phyloP scores from a whole-genome alignment of 1,284 basidiomycete species.

The Fomes fomentarius region DNA sequence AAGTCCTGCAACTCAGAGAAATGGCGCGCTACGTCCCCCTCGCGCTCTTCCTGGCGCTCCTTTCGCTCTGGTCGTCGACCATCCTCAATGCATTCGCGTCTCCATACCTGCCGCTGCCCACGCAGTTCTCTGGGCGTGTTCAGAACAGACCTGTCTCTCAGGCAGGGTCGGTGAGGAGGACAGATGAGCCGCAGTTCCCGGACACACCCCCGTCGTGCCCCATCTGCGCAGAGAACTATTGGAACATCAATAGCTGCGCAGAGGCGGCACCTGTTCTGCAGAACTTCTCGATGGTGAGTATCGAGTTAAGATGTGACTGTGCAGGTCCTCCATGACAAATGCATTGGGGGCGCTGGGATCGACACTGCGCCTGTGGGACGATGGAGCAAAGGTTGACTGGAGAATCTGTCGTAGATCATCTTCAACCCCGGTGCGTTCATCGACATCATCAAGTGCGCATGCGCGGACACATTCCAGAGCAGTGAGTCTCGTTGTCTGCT shows the following conservation, averaged over 20 bases:
- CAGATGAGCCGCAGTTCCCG: slow-evolving; percentile 49
- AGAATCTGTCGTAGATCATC: slow-evolving; percentile 46
- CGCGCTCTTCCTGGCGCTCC: slow-evolving; percentile 11
- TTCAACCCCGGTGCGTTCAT: slow-evolving; percentile 66
- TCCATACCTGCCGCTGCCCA: slow-evolving; percentile 13
- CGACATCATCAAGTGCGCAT: slow-evolving; percentile 68
- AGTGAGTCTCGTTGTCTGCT: slow-evolving; percentile 25
- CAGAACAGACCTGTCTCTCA: background rate
- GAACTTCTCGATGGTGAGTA: slow-evolving; percentile 58
- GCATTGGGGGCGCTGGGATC: no score
- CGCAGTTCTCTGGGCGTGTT: slow-evolving; percentile 1
- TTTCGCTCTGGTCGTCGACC: slow-evolving; percentile 8
- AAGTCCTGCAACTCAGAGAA: background rate
- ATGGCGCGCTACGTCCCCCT: slow-evolving; percentile 16
- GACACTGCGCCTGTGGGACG: no score
- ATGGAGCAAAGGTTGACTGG: background rate
- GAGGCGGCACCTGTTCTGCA: slow-evolving; percentile 58
- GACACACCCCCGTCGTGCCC: slow-evolving; percentile 54
- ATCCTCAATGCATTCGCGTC: slow-evolving; percentile 15
- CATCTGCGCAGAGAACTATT: slow-evolving; percentile 54
- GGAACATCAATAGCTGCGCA: slow-evolving; percentile 57
- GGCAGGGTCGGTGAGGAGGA: slow-evolving; percentile 5
- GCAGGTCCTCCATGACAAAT: background rate
- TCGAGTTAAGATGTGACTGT: no score
- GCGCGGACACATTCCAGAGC: slow-evolving; percentile 66